Percentiles rank a stretch among this genome's conserved stretches.
Conservation (phyloP, 1,139 yeast species). For the Hemisphaericaspora lyxosophila region DNA sequence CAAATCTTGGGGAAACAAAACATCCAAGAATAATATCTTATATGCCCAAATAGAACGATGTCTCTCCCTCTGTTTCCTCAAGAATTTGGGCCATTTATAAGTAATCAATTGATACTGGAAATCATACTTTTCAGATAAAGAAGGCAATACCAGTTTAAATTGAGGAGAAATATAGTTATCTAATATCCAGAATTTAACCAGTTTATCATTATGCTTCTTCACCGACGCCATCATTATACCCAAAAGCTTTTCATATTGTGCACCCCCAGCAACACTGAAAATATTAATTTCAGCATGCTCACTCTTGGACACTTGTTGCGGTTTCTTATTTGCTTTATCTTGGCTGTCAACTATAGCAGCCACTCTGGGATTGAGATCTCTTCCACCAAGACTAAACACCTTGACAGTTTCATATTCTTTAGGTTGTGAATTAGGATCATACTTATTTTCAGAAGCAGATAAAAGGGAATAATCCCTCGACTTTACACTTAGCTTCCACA, state of each 20-base stretch:
- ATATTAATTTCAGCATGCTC: conserved; percentile 68
- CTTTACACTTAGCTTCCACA: conserved; percentile 50
- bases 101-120: conserved; percentile 72
- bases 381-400: conserved; percentile 47
- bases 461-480: conserved; percentile 40
- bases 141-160: conserved; percentile 60
- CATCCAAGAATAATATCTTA: conserved; percentile 83
- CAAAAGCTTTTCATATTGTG: conserved; percentile 67
- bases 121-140: conserved; percentile 54
- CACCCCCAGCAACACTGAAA: conserved; percentile 82
- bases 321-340: conserved; percentile 1
- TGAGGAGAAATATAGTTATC: conserved; percentile 75
- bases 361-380: conserved; percentile 46
- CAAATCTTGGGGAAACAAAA: conserved; percentile 75
- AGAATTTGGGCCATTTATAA: conserved; percentile 92
- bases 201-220: conserved; percentile 55
- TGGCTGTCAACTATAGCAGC: too few relatives aligned
- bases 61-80: conserved; percentile 71
- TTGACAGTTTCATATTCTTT: conserved; percentile 22
- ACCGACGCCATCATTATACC: conserved; percentile 81
- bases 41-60: conserved; percentile 87
- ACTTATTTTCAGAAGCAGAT: conserved; percentile 32
- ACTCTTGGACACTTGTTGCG: not conserved
- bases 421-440: conserved; percentile 24
- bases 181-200: conserved; percentile 84